Conservation (phyloP, 352 stramenopile genomes). For the Lagenidium sp. region DNA sequence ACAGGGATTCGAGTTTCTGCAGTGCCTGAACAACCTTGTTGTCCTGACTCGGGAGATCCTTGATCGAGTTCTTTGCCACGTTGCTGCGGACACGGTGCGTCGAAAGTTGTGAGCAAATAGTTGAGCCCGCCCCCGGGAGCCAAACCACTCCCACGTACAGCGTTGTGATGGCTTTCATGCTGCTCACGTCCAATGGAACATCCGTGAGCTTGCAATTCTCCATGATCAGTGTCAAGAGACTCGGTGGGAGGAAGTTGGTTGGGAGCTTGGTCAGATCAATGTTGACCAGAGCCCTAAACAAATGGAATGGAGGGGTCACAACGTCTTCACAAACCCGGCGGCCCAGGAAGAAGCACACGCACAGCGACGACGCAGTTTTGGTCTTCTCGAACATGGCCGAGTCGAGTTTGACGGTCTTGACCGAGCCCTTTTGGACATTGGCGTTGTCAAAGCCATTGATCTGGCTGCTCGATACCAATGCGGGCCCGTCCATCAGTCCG, state of each 20-base stretch:
- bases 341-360: too few species aligned
- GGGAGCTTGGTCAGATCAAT: slow-evolving; percentile 40
- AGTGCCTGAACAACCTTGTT: slow-evolving; percentile 24
- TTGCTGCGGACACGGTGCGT: too few species aligned
- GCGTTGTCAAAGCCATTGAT: slow-evolving; percentile 57
- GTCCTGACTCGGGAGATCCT: slow-evolving; percentile 21
- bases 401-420: slow-evolving; percentile 42
- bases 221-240: slow-evolving; percentile 39
- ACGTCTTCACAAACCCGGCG: background rate
- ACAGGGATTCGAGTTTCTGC: slow-evolving; percentile 37
- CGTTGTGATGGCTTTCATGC: slow-evolving; percentile 37
- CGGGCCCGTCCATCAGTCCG: background rate
- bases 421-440: slow-evolving; percentile 43
- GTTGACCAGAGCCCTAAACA: slow-evolving; percentile 37
- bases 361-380: slow-evolving; percentile 32
- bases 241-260: slow-evolving; percentile 39
- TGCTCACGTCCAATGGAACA: slow-evolving; percentile 33
- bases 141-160: slow-evolving; percentile 41
- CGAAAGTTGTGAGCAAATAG: too few species aligned
- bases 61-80: slow-evolving; percentile 47
- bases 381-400: slow-evolving; percentile 33
- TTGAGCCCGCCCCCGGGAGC: too few species aligned
- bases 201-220: slow-evolving; percentile 60
- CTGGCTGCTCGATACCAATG: slow-evolving; percentile 23
- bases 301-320: slow-evolving; percentile 1